These are phyloP conservation scores for Knoxia roxburghii DNA, from an alignment of 257 asterid species.

Conservation along the genomic window DNA sequence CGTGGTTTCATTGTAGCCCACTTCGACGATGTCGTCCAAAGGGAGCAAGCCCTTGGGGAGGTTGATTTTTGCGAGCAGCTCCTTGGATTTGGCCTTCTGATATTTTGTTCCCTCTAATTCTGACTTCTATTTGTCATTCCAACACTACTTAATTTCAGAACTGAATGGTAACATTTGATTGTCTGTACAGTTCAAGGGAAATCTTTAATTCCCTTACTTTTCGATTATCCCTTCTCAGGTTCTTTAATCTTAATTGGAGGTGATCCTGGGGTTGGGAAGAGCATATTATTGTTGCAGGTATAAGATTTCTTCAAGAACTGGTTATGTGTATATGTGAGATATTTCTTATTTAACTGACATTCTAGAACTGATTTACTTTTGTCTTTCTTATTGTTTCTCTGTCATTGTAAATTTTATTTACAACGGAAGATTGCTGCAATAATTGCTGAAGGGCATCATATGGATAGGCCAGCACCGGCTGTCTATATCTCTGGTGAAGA, in stretches of 20 bases:
- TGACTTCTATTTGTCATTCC: too few species aligned
- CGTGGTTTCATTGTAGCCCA: conserved; percentile 19
- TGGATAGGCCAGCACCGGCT: conserved; percentile 50
- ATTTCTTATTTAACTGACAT: conserved; percentile 6
- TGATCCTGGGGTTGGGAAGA: conserved; percentile 98
- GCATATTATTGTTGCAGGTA: conserved; percentile 91
- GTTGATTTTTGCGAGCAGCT: conserved; percentile 17
- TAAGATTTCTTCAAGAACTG: conserved; percentile 6
- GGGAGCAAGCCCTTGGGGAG: conserved; percentile 26
- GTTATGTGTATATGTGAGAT: conserved; percentile 11
- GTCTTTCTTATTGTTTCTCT: conserved; percentile 17
- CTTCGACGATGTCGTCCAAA: conserved; percentile 15
- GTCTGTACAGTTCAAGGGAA: not conserved
- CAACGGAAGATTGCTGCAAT: conserved; percentile 73
- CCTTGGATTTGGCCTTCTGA: conserved; percentile 15
- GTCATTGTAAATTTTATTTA: conserved; percentile 17
- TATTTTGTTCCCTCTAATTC: too few species aligned
- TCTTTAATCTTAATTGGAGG: conserved; percentile 91
- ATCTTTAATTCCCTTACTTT: not conserved
- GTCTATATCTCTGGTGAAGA: conserved; percentile 97
- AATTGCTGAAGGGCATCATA: conserved; percentile 53
- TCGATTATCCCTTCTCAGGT: conserved; percentile 36
- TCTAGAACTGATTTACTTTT: not conserved
- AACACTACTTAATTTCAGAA: too few species aligned
- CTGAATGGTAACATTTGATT: too few species aligned